Evolutionary conservation across 208 protist species (phyloP).

Genomic region (Leishmania amazonensis): DNA sequence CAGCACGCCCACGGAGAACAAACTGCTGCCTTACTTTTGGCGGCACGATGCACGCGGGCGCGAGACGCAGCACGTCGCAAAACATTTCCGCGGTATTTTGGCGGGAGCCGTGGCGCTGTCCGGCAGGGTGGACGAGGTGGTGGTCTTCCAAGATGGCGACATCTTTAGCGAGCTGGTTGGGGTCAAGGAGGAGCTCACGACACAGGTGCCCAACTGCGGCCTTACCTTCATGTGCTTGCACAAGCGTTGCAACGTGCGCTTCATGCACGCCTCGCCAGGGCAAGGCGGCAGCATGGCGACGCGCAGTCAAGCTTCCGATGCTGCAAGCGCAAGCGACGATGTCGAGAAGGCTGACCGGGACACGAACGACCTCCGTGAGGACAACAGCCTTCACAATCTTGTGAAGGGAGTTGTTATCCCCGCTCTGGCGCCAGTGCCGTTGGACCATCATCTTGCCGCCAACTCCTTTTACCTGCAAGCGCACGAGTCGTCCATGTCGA

Average conservation of each 20-base stretch:
- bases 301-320: neutral
- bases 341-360: neutral
- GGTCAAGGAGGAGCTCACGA: conserved; percentile 60
- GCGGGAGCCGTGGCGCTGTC: conserved; percentile 36
- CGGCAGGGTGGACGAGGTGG: conserved; percentile 82
- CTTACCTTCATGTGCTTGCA: conserved; percentile 91
- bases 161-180: conserved; percentile 75
- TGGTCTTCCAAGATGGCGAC: conserved; percentile 90
- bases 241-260: conserved; percentile 90
- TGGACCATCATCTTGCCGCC: conserved; percentile 41
- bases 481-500: conserved; percentile 88
- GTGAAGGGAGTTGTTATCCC: conserved; percentile 79
- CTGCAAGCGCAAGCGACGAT: neutral
- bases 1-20: conserved; percentile 43
- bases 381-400: conserved; percentile 47
- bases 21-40: conserved; percentile 81
- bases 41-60: conserved; percentile 68
- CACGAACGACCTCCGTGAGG: neutral
- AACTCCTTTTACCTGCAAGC: conserved; percentile 87
- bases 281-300: conserved; percentile 12
- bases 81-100: conserved; percentile 61
- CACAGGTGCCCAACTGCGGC: conserved; percentile 56
- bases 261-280: conserved; percentile 49
- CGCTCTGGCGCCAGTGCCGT: conserved; percentile 55
- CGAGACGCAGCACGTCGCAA: conserved; percentile 56